These are phyloP conservation scores for Ormosia semicastrata DNA, from an alignment of 306 rosid species.

Conservation along the genomic window DNA sequence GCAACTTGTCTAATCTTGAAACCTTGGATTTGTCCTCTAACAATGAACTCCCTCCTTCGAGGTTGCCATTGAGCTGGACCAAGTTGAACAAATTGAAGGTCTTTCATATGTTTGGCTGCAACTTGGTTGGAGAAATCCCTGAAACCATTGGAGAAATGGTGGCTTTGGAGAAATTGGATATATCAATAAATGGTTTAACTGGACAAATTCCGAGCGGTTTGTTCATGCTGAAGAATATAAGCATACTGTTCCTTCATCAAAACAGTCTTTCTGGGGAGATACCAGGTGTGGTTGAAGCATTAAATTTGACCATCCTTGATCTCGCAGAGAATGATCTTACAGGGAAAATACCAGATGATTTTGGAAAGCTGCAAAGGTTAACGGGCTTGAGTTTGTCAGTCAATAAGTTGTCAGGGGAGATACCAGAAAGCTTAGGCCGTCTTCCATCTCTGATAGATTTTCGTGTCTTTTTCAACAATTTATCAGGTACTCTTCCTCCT, in stretches of 20 bases:
- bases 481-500: constrained; percentile 60
- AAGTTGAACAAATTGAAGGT: constrained; percentile 50
- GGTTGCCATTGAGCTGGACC: constrained; percentile 42
- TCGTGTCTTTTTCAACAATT: constrained; percentile 41
- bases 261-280: constrained; percentile 56
- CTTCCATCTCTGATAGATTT: constrained; percentile 47
- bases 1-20: constrained; percentile 59
- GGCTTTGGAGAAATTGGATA: constrained; percentile 50
- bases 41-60: constrained; percentile 14
- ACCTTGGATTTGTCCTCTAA: constrained; percentile 31
- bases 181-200: constrained; percentile 32
- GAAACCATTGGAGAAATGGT: constrained; percentile 50
- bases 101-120: constrained; percentile 27
- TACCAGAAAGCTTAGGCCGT: constrained; percentile 55
- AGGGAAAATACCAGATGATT: constrained; percentile 52
- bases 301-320: constrained; percentile 42
- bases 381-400: constrained; percentile 26
- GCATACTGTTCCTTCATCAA: constrained; percentile 28
- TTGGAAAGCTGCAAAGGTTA: constrained; percentile 55
- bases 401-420: constrained; percentile 54
- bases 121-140: constrained; percentile 64
- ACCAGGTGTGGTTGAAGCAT: constrained; percentile 53
- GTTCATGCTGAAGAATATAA: constrained; percentile 51
- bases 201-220: constrained; percentile 57
- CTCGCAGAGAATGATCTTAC: constrained; percentile 42